phyloP scores from a whole-genome alignment of 148 eudicot species.

The Heliosperma pusillum region DNA sequence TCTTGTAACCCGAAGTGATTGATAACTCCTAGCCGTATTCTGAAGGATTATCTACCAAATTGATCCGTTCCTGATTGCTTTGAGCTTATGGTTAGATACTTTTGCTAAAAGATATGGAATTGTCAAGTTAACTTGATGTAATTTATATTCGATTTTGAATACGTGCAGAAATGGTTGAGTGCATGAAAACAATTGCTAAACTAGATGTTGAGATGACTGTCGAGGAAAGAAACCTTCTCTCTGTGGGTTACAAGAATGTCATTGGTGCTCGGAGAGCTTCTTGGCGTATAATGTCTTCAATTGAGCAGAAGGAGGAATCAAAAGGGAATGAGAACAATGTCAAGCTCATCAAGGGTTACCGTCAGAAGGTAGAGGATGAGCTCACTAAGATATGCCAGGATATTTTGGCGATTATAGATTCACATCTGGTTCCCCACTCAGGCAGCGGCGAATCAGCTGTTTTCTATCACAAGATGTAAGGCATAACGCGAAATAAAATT shows the following conservation, averaged over 20 bases:
- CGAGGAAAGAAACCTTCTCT: constrained; percentile 89
- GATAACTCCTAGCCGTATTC: no score
- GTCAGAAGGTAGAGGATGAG: constrained; percentile 93
- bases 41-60: no score
- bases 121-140: neutral
- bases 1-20: no score
- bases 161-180: constrained; percentile 83
- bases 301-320: constrained; percentile 94
- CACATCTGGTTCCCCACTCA: constrained; percentile 80
- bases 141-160: neutral
- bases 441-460: constrained; percentile 86
- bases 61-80: no score
- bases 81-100: no score
- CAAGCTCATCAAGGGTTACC: constrained; percentile 71
- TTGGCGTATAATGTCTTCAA: constrained; percentile 96
- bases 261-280: constrained; percentile 94
- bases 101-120: no score
- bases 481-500: neutral
- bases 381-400: constrained; percentile 76
- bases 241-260: constrained; percentile 97
- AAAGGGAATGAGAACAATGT: constrained; percentile 85
- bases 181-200: constrained; percentile 83
- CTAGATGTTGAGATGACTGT: constrained; percentile 81
- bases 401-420: constrained; percentile 65
- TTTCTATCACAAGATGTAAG: constrained; percentile 95